Evolutionary conservation across 2,329 filamentous ascomycete species (phyloP).

Genomic region (Phialemoniopsis sp.): DNA sequence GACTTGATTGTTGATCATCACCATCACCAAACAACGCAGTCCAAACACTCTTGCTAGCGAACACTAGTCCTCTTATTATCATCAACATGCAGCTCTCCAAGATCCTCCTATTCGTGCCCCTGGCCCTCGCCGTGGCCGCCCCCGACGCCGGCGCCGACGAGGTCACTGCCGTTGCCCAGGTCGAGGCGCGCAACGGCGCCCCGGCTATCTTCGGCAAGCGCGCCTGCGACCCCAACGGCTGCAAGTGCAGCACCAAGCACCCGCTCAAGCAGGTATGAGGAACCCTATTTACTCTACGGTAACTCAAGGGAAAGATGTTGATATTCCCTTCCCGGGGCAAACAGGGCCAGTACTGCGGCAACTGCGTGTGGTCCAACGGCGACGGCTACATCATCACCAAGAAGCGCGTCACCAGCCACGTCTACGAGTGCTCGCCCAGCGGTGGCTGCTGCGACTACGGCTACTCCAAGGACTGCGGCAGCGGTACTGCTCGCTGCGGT

Average conservation of each 20-base stretch:
- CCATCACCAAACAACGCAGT: too few species aligned
- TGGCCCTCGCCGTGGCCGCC: conserved; percentile 2
- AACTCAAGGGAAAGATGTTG: too few species aligned
- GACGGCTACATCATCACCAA: conserved; percentile 10
- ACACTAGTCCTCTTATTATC: not conserved
- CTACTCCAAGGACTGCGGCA: conserved; percentile 12
- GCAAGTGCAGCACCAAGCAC: conserved; percentile 13
- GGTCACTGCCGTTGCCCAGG: not conserved
- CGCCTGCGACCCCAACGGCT: conserved; percentile 15
- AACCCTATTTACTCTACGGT: too few species aligned
- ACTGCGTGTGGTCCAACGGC: conserved; percentile 13
- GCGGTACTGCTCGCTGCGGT: too few species aligned
- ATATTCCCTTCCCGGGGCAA: conserved; percentile 4
- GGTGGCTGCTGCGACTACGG: conserved; percentile 17
- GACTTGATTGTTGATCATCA: too few species aligned
- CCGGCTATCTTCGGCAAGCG: conserved; percentile 7
- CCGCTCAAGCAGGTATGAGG: too few species aligned
- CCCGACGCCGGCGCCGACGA: conserved; percentile 3
- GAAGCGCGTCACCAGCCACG: conserved; percentile 14
- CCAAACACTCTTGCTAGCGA: too few species aligned
- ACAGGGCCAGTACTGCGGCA: conserved; percentile 16
- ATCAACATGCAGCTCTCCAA: conserved; percentile 9
- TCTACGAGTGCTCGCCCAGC: conserved; percentile 15
- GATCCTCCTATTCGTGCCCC: conserved; percentile 3
- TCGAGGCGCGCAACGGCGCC: not conserved